Evolutionary conservation across 768 basidiomycete genomes (phyloP).

Genomic region (Clitopilus hobsonii): DNA sequence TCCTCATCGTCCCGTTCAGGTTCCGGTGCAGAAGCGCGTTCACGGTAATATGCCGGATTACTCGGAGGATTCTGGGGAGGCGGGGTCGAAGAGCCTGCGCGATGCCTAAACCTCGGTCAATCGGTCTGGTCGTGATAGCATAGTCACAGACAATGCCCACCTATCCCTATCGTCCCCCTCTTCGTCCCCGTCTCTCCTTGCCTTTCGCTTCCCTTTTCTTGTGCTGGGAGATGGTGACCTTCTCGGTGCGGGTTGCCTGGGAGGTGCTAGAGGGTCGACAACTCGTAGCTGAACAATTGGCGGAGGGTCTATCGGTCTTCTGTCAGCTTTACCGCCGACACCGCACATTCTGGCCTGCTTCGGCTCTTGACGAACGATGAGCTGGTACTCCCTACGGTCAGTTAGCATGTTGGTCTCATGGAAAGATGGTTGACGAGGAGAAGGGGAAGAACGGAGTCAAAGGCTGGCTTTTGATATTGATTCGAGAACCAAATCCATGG

Average conservation of each 20-base stretch:
- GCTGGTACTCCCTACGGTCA: conserved; percentile 69
- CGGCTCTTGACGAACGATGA: conserved; percentile 85
- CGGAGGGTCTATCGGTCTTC: conserved; percentile 94
- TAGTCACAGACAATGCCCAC: background rate
- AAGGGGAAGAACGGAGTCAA: conserved; percentile 2
- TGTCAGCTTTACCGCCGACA: conserved; percentile 88
- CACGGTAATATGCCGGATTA: background rate
- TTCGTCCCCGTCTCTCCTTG: conserved; percentile 1
- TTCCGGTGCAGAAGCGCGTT: background rate
- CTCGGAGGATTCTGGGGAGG: conserved; percentile 7
- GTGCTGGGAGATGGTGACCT: background rate
- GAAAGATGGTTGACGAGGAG: conserved; percentile 5
- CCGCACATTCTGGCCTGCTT: conserved; percentile 91
- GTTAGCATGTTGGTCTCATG: conserved; percentile 3
- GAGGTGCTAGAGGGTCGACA: conserved; percentile 50
- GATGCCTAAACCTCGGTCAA: background rate
- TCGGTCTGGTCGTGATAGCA: background rate
- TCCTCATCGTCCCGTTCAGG: background rate
- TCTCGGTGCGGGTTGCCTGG: background rate
- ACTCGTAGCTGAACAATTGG: conserved; percentile 95
- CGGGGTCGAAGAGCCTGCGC: background rate
- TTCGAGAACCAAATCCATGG: conserved; percentile 25
- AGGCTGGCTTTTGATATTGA: conserved; percentile 2
- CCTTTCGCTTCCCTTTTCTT: conserved; percentile 1
- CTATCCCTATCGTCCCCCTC: conserved; percentile 5